Percentiles rank a stretch among this genome's conserved stretches.
These are phyloP conservation scores for Ustilago loliicola DNA, from an alignment of 1,284 basidiomycete genomes.

Conservation along the genomic window DNA sequence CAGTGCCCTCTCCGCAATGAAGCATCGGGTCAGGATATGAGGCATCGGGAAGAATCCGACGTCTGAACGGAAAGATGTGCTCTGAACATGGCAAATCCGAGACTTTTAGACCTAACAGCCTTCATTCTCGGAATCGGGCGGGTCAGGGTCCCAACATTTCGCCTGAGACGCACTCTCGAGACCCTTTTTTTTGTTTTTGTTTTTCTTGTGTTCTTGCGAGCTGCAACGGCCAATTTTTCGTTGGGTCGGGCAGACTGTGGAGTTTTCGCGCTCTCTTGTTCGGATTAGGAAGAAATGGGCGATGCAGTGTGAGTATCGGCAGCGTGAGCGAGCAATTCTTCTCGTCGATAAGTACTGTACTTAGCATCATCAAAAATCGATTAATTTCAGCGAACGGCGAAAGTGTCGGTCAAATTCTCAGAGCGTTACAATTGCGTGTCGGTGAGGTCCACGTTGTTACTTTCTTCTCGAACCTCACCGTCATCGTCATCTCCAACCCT, in stretches of 20 bases:
- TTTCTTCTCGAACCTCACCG: conserved; percentile 12
- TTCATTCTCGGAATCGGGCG: conserved; percentile 11
- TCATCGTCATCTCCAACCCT: conserved; percentile 9
- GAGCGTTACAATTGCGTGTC: neutral
- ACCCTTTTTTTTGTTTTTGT: neutral
- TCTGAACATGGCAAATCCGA: neutral
- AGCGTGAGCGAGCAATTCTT: conserved; percentile 19
- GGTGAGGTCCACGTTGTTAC: neutral
- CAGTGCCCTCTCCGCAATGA: neutral
- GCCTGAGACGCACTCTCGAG: neutral
- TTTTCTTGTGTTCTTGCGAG: neutral
- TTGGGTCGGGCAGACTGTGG: conserved; percentile 19
- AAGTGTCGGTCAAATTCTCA: conserved; percentile 24
- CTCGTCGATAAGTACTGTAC: conserved; percentile 14
- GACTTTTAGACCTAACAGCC: neutral
- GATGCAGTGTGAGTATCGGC: neutral
- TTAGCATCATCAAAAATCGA: conserved; percentile 29
- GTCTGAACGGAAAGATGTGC: too few relatives aligned
- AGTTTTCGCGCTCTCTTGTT: conserved; percentile 12
- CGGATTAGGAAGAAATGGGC: conserved; percentile 27
- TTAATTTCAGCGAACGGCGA: conserved; percentile 7
- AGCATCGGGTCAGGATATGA: too few relatives aligned
- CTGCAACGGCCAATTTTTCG: conserved; percentile 18
- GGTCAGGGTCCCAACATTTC: conserved; percentile 9
- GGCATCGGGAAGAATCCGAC: too few relatives aligned